Conservation (phyloP, 148 eudicot species). For the Chenopodium quinoa region DNA sequence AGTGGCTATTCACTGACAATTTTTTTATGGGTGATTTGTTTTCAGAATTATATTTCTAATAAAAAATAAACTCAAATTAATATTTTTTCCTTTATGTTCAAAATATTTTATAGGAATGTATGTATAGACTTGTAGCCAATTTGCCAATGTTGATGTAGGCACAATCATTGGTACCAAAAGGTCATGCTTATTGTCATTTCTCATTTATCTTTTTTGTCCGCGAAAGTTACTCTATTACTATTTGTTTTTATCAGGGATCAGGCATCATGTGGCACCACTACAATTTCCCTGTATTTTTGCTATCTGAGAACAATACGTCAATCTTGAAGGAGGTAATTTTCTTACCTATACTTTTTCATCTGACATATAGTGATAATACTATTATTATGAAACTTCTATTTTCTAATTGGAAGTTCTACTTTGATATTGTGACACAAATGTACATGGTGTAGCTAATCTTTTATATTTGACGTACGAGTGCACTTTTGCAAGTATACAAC, state of each 20-base stretch:
- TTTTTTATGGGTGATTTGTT: too few relatives aligned
- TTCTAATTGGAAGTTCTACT: not conserved
- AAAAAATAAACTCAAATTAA: too few relatives aligned
- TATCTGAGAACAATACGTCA: constrained; percentile 51
- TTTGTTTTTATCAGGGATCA: constrained; percentile 65
- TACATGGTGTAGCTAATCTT: too few relatives aligned
- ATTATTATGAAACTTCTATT: not conserved
- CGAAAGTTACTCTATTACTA: not conserved
- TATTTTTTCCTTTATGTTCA: too few relatives aligned
- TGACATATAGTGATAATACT: not conserved
- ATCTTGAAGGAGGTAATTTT: constrained; percentile 58
- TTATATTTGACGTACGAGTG: too few relatives aligned
- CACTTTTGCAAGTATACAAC: too few relatives aligned
- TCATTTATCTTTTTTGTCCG: not conserved
- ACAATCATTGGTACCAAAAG: not conserved
- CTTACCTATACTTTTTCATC: not conserved
- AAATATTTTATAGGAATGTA: not conserved
- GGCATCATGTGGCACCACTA: constrained; percentile 72
- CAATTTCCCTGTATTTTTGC: constrained; percentile 78
- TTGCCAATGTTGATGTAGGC: not conserved
- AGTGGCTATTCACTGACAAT: too few relatives aligned
- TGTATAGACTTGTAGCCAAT: not conserved
- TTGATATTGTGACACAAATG: not conserved
- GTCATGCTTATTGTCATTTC: not conserved
- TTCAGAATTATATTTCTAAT: too few relatives aligned